Conservation (phyloP, 192 early-diverging fungal species). For the Backusella luteola region DNA sequence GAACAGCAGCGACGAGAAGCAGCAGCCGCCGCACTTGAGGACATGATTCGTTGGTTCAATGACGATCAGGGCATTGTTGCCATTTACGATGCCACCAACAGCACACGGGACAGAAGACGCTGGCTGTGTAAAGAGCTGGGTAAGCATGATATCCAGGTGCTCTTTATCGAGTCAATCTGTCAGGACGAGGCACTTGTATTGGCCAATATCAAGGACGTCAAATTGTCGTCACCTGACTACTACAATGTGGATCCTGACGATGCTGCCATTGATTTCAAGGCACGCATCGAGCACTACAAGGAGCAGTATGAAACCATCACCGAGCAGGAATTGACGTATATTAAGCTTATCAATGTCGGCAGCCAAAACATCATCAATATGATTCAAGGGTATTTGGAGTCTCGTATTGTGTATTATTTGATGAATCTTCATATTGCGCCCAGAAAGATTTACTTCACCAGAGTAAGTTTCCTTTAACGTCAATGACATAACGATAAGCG, state of each 20-base stretch:
- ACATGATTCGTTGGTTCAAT: slow-evolving; percentile 93
- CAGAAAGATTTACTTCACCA: slow-evolving; percentile 88
- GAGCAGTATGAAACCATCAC: slow-evolving; percentile 87
- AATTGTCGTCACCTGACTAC: slow-evolving; percentile 94
- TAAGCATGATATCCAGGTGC: slow-evolving; percentile 78
- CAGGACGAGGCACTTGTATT: slow-evolving; percentile 85
- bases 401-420: slow-evolving; percentile 96
- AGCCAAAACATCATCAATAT: slow-evolving; percentile 89
- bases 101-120: slow-evolving; percentile 77
- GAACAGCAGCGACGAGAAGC: slow-evolving; percentile 75
- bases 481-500: slow-evolving; percentile 3
- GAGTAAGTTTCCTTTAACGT: slow-evolving; percentile 38
- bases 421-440: slow-evolving; percentile 99
- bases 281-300: slow-evolving; percentile 91
- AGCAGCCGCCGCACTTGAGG: slow-evolving; percentile 79
- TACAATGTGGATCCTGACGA: slow-evolving; percentile 79
- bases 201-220: slow-evolving; percentile 94
- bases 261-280: slow-evolving; percentile 90
- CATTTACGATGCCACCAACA: slow-evolving; percentile 99
- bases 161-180: slow-evolving; percentile 97
- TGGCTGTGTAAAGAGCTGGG: slow-evolving; percentile 71
- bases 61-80: slow-evolving; percentile 81
- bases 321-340: slow-evolving; percentile 75
- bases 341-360: slow-evolving; percentile 96
- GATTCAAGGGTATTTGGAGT: slow-evolving; percentile 94